phyloP scores from a whole-genome alignment of 345 rosid genomes.

The Lepidium sativum region DNA sequence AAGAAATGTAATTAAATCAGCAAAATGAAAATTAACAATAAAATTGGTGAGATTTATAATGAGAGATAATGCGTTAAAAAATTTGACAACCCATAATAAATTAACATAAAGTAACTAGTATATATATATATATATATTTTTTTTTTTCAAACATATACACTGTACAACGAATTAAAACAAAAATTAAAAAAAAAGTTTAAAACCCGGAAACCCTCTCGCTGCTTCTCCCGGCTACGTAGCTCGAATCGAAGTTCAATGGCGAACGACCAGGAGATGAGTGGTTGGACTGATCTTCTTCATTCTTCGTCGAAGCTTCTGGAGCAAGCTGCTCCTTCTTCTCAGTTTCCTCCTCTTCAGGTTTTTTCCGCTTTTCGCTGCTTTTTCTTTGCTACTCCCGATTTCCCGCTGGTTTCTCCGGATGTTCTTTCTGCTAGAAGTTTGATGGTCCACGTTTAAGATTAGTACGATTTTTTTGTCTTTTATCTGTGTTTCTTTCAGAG shows the following conservation, averaged over 20 bases:
- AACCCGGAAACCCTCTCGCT: conserved; percentile 14
- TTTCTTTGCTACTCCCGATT: not conserved
- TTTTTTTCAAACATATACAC: no score
- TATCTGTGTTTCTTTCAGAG: conserved; percentile 42
- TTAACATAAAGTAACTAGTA: no score
- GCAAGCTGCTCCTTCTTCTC: conserved; percentile 95
- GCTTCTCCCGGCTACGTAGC: conserved; percentile 13
- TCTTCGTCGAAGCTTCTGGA: conserved; percentile 93
- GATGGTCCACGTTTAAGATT: not conserved
- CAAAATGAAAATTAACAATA: not conserved
- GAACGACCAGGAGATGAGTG: conserved; percentile 67
- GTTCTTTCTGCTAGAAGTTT: not conserved
- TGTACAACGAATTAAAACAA: no score
- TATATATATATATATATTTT: no score
- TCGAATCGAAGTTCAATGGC: conserved; percentile 44
- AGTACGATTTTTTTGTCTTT: not conserved
- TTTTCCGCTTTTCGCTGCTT: conserved; percentile 8
- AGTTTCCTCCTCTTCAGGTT: conserved; percentile 99
- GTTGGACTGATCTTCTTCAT: conserved; percentile 92
- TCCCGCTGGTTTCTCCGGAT: not conserved
- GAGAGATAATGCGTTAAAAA: no score
- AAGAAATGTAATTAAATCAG: not conserved
- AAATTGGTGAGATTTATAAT: not conserved
- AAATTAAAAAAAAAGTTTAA: no score
- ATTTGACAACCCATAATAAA: no score